Evolutionary conservation across 371 early-diverging fungal species (phyloP).

Genomic region (Rhizomucor pusillus): DNA sequence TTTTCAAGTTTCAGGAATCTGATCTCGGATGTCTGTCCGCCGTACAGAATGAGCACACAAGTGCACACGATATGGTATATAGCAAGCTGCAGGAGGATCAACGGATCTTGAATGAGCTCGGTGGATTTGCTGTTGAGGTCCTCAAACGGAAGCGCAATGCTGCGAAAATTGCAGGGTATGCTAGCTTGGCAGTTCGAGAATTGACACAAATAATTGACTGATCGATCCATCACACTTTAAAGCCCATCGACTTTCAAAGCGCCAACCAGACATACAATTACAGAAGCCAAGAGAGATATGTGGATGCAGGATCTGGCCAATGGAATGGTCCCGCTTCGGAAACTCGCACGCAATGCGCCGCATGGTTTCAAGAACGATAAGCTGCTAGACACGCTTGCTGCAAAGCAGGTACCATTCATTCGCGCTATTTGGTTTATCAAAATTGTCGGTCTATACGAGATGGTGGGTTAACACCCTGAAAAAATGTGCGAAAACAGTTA

Average conservation of each 20-base stretch:
- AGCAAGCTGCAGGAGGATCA: slow-evolving; percentile 52
- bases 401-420: slow-evolving; percentile 61
- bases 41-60: slow-evolving; percentile 46
- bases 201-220: too few species aligned
- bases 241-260: slow-evolving; percentile 56
- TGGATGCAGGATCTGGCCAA: slow-evolving; percentile 60
- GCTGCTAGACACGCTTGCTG: slow-evolving; percentile 58
- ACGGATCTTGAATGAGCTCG: slow-evolving; percentile 48
- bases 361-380: slow-evolving; percentile 69
- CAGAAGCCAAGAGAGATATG: slow-evolving; percentile 56
- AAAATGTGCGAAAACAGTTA: too few species aligned
- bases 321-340: slow-evolving; percentile 53
- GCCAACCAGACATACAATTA: slow-evolving; percentile 54
- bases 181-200: neutral
- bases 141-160: slow-evolving; percentile 52
- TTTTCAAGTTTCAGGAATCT: too few species aligned
- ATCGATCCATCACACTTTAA: too few species aligned
- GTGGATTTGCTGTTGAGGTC: slow-evolving; percentile 59
- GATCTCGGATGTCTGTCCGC: neutral
- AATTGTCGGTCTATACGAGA: slow-evolving; percentile 61
- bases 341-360: slow-evolving; percentile 57
- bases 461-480: slow-evolving; percentile 30
- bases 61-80: slow-evolving; percentile 51
- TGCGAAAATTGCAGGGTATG: slow-evolving; percentile 53
- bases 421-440: slow-evolving; percentile 80